Evolutionary conservation across 1,284 basidiomycete species (phyloP), one percentile per base, ranked within the genome.

Genomic region (Malassezia yamatoensis): DNA sequence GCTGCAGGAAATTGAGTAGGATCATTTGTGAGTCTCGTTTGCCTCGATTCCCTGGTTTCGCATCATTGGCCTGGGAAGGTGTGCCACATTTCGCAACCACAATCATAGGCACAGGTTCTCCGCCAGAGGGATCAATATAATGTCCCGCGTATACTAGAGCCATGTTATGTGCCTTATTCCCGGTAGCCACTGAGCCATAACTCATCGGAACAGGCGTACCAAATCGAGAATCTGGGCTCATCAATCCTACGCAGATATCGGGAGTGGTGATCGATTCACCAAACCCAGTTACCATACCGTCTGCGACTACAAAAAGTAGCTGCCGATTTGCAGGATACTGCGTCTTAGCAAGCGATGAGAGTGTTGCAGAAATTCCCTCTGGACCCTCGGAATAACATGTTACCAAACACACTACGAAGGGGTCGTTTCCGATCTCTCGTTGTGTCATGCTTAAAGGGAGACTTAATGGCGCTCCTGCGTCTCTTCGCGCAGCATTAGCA

Each of bases 131-230:
- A 32, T 77, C 76, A 4, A 78, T 87, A 77, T 98, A 98, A 80
- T 98, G 91, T 16, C 94, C 94, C 46, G 94, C 94, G 78, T 99
- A 98, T 20, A 98, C 87, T 87, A 96, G 89, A 8, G 93, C 93
- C 62, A 90, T 82, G 73, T 99, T 99, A 75, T 90, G 85, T 58
- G 81, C 81, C 79, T 96, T 96, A 15, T 82, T 75, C 4, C 94
- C 94, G 24, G 84, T 82, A 0, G 89, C 93, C 21, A 98, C 89
- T 1, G 93, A 87, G 60, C 83, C 78, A 74, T 96, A 99, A 58
- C 82, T 85, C 93, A 98, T 96, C 7, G 94, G 90, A 57, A 84
- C 84, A 0, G 94, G 93, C 70, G 96, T 91, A 24, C 93, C 91
- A 71, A 98, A 98, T 6, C 93, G 82, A 18, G 88, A 85, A 76